phyloP scores from a whole-genome alignment of 129 eudicot genomes.

The Flaveria trinervia region DNA sequence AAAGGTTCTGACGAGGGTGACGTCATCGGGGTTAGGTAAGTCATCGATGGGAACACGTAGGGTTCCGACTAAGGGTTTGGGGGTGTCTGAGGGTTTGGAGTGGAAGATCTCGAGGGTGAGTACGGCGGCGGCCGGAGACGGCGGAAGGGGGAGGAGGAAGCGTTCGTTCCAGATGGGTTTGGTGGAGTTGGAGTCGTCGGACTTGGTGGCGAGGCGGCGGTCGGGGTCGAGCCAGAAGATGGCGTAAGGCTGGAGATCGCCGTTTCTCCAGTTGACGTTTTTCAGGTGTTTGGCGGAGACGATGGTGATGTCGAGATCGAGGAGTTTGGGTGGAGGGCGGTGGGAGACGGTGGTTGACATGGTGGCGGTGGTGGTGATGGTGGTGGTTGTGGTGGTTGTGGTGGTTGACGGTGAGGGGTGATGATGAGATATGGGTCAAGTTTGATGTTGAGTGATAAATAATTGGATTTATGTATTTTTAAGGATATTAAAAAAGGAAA shows the following conservation, averaged over 20 bases:
- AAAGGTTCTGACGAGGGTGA: constrained; percentile 38
- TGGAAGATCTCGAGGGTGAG: constrained; percentile 78
- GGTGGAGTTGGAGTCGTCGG: constrained; percentile 70
- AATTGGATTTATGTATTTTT: background rate
- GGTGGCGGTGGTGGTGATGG: constrained; percentile 19
- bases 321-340: constrained; percentile 45
- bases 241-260: constrained; percentile 75
- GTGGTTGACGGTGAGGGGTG: too few relatives aligned
- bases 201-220: constrained; percentile 72
- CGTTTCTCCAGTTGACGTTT: constrained; percentile 86
- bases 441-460: constrained; percentile 5
- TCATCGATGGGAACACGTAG: constrained; percentile 55
- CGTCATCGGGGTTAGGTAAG: constrained; percentile 44
- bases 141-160: constrained; percentile 55
- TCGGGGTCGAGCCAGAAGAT: constrained; percentile 86
- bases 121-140: constrained; percentile 40
- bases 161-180: constrained; percentile 86
- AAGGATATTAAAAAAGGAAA: too few relatives aligned
- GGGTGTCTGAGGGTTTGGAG: constrained; percentile 68
- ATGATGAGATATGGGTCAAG: constrained; percentile 3
- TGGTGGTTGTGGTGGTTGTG: background rate
- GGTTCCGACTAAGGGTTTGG: constrained; percentile 75
- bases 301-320: constrained; percentile 76
- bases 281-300: constrained; percentile 84
- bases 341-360: constrained; percentile 45